Conservation (phyloP, 2,329 filamentous ascomycete genomes). For the Cryphonectria naterciae region DNA sequence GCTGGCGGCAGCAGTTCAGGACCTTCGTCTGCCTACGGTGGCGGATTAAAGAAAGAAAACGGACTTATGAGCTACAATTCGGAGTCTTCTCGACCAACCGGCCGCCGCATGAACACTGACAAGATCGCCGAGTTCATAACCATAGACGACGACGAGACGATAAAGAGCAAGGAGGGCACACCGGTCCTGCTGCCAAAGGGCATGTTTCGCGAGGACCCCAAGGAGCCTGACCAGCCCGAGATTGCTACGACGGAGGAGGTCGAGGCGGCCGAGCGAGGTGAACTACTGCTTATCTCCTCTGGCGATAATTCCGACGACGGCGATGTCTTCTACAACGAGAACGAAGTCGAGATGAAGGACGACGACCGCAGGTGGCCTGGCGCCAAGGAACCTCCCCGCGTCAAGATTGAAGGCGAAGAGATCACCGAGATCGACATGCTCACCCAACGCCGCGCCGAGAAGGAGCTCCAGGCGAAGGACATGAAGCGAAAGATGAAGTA, state of each 20-base stretch:
- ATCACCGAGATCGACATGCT: conserved; percentile 45
- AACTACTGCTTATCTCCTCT: conserved; percentile 46
- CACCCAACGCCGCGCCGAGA: conserved; percentile 34
- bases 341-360: conserved; percentile 34
- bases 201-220: conserved; percentile 58
- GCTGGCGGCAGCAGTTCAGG: conserved; percentile 18
- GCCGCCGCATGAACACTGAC: conserved; percentile 29
- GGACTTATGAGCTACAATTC: conserved; percentile 14
- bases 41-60: conserved; percentile 24
- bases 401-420: conserved; percentile 52
- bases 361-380: conserved; percentile 50
- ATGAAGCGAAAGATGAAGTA: conserved; percentile 32
- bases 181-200: conserved; percentile 54
- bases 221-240: conserved; percentile 53
- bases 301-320: conserved; percentile 40
- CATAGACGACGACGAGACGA: conserved; percentile 21
- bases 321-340: conserved; percentile 27
- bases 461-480: conserved; percentile 30
- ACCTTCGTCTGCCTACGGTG: not conserved
- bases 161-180: conserved; percentile 26
- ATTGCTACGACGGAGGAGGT: conserved; percentile 62
- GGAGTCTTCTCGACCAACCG: conserved; percentile 26
- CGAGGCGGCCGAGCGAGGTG: conserved; percentile 56
- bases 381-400: conserved; percentile 38
- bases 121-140: conserved; percentile 28